Base-by-base conservation (phyloP, 495 filamentous ascomycete species). In the Viridothelium virens region DNA sequence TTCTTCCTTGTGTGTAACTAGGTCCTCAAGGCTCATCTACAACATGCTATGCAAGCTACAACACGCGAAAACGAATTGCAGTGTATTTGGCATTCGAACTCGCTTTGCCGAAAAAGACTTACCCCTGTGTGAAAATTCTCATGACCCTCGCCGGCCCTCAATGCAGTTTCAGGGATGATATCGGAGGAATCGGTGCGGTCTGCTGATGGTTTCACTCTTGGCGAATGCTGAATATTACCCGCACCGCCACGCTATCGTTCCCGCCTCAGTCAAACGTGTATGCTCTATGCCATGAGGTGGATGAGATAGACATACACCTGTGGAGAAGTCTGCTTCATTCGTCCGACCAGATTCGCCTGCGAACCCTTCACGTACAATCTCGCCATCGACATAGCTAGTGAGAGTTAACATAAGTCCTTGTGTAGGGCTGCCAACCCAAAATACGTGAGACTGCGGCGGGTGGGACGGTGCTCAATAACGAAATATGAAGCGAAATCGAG, bases 101-200 rank as follows among this genome's bases (percentile, higher is more conserved):
- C 10, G 14, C 11, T 36, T 7, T 34, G 2, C n/a, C 53, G 14
- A 59, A 36, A 59, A 34, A 6, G 3, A 36, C 53, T 59, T 71
- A 75, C 73, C 14, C 77, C 77, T 31, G 77, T 77, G 69, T 77
- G 76, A 66, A 71, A 78, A 68, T 77, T 74, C 61, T 74, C 76
- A 63, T 78, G 69, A 5, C 64, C 68, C 53, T 72, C 66, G 34
- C 25, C 64, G 1, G 61, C 25, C 61, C 74, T 65, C 59, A 73
- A 65, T 31, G 76, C 65, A 11, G 69, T 69, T 70, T 78, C 77
- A 7, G 77, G 75, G 34, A 78, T 71, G 36, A 70, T 62, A 14
- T 78, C 77, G 36, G 63, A 5, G 1, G 67, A 68, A 18, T 41
- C 66, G 68, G 36, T 67, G 64, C 25, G 64, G 53, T 10, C 46